Percentiles rank a stretch among this genome's conserved stretches.
Conservation (phyloP, 306 rosid species). For the Malus sylvestris region DNA sequence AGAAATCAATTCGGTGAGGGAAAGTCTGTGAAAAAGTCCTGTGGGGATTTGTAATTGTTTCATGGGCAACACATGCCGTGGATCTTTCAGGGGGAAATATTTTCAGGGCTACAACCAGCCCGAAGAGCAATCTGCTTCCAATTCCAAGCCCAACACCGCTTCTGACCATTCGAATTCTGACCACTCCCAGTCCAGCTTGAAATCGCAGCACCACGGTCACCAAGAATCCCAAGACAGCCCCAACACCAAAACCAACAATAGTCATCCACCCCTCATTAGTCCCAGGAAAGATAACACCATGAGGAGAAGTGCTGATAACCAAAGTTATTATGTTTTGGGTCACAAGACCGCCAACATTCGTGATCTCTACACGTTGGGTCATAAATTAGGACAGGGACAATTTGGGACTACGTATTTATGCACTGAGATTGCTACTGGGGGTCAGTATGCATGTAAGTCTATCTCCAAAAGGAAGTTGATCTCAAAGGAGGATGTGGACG, state of each 20-base stretch:
- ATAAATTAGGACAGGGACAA: conserved; percentile 86
- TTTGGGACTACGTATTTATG: conserved; percentile 83
- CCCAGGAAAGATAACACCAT: conserved; percentile 47
- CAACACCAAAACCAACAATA: conserved; percentile 9
- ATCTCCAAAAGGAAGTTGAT: conserved; percentile 89
- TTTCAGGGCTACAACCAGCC: conserved; percentile 61
- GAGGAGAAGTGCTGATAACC: conserved; percentile 66
- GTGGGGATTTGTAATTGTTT: conserved; percentile 39
- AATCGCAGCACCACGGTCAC: conserved; percentile 27
- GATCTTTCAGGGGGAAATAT: conserved; percentile 75
- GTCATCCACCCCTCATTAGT: conserved; percentile 10
- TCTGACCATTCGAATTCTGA: conserved; percentile 52
- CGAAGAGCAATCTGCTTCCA: conserved; percentile 33
- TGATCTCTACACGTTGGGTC: conserved; percentile 74
- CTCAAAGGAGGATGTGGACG: conserved; percentile 83
- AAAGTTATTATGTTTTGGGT: conserved; percentile 76
- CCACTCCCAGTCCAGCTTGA: conserved; percentile 35
- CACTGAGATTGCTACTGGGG: conserved; percentile 50
- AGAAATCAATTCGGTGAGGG: conserved; percentile 44
- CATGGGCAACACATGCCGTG: conserved; percentile 99
- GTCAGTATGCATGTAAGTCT: conserved; percentile 81
- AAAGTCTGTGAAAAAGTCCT: conserved; percentile 18
- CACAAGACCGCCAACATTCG: conserved; percentile 82
- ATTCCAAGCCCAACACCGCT: conserved; percentile 42
- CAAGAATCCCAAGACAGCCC: conserved; percentile 38